phyloP scores from a whole-genome alignment of 257 asterid species.

The Penstemon barbatus region DNA sequence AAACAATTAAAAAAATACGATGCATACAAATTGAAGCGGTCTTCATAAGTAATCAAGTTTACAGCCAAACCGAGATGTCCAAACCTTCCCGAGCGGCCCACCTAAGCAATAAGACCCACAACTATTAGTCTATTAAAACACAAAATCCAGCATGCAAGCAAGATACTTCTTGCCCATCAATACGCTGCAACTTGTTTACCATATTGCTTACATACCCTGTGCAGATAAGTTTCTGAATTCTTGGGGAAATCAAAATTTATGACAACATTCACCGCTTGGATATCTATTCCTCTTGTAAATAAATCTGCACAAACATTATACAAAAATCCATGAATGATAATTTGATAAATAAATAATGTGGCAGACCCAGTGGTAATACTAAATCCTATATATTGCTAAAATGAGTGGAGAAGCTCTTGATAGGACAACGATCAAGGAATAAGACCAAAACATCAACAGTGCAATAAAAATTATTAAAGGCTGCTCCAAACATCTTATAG shows the following conservation, averaged over 20 bases:
- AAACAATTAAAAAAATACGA: no score
- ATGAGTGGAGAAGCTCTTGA: background rate
- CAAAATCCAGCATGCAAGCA: background rate
- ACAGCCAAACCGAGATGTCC: conserved; percentile 44
- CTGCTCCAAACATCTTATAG: no score
- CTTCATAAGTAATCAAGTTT: conserved; percentile 30
- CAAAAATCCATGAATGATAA: background rate
- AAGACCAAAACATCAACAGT: no score
- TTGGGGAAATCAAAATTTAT: conserved; percentile 50
- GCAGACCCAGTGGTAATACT: background rate
- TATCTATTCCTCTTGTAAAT: conserved; percentile 52
- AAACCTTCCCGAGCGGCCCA: conserved; percentile 44
- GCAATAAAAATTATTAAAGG: no score
- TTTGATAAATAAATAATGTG: background rate
- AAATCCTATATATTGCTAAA: background rate
- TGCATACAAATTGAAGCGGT: conserved; percentile 37
- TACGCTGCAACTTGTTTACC: no score
- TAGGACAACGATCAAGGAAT: background rate
- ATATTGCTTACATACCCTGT: conserved; percentile 39
- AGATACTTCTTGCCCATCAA: background rate
- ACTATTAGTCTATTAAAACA: background rate
- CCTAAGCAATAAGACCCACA: conserved; percentile 27
- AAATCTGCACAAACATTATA: conserved; percentile 34
- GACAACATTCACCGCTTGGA: conserved; percentile 53
- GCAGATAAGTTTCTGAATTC: conserved; percentile 50